phyloP scores from a whole-genome alignment of 768 basidiomycete genomes.

The Coprinopsis marcescibilis region DNA sequence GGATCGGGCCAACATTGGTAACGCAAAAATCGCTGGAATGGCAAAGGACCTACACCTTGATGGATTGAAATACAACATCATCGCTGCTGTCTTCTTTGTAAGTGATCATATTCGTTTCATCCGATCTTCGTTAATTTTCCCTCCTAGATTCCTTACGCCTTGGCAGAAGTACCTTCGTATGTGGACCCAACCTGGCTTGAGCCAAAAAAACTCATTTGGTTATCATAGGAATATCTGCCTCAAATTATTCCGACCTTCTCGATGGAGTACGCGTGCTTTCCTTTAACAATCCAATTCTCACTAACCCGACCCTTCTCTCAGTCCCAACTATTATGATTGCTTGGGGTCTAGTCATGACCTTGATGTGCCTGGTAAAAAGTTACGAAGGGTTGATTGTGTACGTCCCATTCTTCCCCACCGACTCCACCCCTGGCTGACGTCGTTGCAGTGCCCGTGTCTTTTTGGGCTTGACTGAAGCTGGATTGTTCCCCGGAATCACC shows the following conservation, averaged over 20 bases:
- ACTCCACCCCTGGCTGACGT: not conserved
- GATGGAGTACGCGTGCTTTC: slow-evolving; percentile 20
- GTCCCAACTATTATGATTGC: slow-evolving; percentile 26
- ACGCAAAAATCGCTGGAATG: slow-evolving; percentile 29
- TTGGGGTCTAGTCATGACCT: slow-evolving; percentile 27
- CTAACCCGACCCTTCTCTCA: slow-evolving; percentile 3
- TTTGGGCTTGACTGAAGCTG: slow-evolving; percentile 32
- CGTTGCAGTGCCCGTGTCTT: slow-evolving; percentile 29
- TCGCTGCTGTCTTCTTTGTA: slow-evolving; percentile 28
- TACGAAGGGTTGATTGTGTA: slow-evolving; percentile 24
- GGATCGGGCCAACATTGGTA: slow-evolving; percentile 31
- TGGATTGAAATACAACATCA: slow-evolving; percentile 28
- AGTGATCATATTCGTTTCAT: not conserved
- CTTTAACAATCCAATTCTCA: not conserved
- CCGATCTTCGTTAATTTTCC: not conserved
- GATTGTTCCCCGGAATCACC: slow-evolving; percentile 31
- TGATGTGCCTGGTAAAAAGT: slow-evolving; percentile 25
- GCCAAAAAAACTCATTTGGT: slow-evolving; percentile 4
- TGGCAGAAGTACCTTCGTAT: slow-evolving; percentile 26
- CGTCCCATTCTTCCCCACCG: not conserved
- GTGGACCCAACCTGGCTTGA: not conserved
- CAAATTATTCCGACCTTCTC: slow-evolving; percentile 24
- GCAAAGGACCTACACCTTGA: slow-evolving; percentile 22
- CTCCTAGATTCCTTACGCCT: slow-evolving; percentile 20
- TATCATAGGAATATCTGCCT: slow-evolving; percentile 19